These are phyloP conservation scores for Zopfia rhizophila DNA, from an alignment of 2,329 filamentous ascomycete genomes.

Conservation along the genomic window DNA sequence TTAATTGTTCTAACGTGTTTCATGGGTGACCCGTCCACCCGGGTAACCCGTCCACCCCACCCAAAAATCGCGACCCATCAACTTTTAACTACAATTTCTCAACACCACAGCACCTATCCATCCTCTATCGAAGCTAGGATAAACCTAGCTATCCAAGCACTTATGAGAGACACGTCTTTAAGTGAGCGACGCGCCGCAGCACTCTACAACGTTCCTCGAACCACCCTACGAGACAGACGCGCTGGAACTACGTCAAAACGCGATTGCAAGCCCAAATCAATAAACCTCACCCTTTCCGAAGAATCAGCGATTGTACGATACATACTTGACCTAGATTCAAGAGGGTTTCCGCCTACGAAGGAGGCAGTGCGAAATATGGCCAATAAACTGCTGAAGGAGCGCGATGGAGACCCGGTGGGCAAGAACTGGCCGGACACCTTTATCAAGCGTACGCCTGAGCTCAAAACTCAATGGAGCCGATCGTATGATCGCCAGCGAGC, in stretches of 20 bases:
- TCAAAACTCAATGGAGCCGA: slow-evolving; percentile 9
- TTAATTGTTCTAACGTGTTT: too few relatives aligned
- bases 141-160: slow-evolving; percentile 1
- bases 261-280: slow-evolving; percentile 16
- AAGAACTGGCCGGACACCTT: slow-evolving; percentile 16
- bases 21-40: too few relatives aligned
- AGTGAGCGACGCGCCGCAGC: slow-evolving; percentile 2
- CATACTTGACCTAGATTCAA: slow-evolving; percentile 14
- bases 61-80: too few relatives aligned
- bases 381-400: slow-evolving; percentile 17
- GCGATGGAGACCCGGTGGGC: slow-evolving; percentile 11
- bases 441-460: slow-evolving; percentile 13
- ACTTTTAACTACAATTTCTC: background rate
- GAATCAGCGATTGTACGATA: slow-evolving; percentile 12
- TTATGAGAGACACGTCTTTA: background rate
- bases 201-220: slow-evolving; percentile 7
- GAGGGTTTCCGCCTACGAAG: slow-evolving; percentile 7
- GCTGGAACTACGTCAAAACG: slow-evolving; percentile 9
- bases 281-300: slow-evolving; percentile 8
- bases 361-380: slow-evolving; percentile 23
- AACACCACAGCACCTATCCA: background rate
- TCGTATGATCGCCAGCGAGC: slow-evolving; percentile 14
- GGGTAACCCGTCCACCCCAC: background rate
- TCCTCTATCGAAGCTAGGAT: slow-evolving; percentile 9
- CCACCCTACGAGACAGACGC: slow-evolving; percentile 6